Percentiles rank a stretch among this genome's conserved stretches.
Conservation (phyloP, 2,329 filamentous ascomycete species). For the Xenosphaeropsis pyriputrescens region DNA sequence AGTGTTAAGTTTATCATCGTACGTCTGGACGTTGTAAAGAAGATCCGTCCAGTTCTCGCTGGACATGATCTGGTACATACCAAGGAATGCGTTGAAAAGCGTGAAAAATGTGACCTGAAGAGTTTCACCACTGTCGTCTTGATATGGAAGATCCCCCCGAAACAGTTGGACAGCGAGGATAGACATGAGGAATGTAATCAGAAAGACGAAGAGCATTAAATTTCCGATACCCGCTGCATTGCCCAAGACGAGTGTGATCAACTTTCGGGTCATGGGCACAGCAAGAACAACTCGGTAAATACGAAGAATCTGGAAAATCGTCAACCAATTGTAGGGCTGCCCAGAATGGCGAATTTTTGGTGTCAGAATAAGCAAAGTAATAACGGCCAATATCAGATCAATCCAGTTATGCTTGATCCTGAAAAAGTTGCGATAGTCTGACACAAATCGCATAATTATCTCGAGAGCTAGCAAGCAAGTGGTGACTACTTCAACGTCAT, state of each 20-base stretch:
- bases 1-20: slow-evolving; percentile 50
- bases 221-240: slow-evolving; percentile 89
- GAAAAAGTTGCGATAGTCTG: slow-evolving; percentile 73
- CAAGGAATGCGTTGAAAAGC: slow-evolving; percentile 90
- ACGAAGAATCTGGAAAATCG: slow-evolving; percentile 82
- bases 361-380: slow-evolving; percentile 74
- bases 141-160: slow-evolving; percentile 62
- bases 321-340: slow-evolving; percentile 71
- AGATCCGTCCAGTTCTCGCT: slow-evolving; percentile 93
- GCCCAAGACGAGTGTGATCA: slow-evolving; percentile 78
- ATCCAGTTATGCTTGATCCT: slow-evolving; percentile 60
- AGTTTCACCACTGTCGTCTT: slow-evolving; percentile 44
- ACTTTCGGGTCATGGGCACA: slow-evolving; percentile 70
- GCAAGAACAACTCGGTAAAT: slow-evolving; percentile 86
- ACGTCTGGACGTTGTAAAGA: slow-evolving; percentile 66
- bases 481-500: slow-evolving; percentile 57
- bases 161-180: slow-evolving; percentile 92
- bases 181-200: slow-evolving; percentile 85
- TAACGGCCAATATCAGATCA: slow-evolving; percentile 65
- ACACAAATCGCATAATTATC: slow-evolving; percentile 63
- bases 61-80: slow-evolving; percentile 94
- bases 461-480: slow-evolving; percentile 70
- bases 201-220: slow-evolving; percentile 88
- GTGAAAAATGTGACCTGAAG: slow-evolving; percentile 69
- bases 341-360: slow-evolving; percentile 63